Evolutionary conservation across 2,329 filamentous ascomycete species (phyloP), one percentile per base, ranked within the genome.

Genomic region (Colletotrichum sp.): DNA sequence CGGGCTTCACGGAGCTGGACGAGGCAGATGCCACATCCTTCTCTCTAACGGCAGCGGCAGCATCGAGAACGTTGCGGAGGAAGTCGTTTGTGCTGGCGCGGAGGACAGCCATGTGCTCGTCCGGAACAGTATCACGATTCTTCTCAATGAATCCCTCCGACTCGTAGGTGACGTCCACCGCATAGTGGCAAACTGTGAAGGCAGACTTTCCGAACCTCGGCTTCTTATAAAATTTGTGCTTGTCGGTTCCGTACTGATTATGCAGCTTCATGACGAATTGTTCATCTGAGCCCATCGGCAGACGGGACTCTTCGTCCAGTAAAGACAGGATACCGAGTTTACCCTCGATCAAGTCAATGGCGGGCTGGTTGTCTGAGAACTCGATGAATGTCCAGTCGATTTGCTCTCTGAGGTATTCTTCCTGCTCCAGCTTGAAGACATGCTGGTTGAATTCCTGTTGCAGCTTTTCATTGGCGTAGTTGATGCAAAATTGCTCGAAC

Each of bases 351-450:
- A 99, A 87, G 84, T 99, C 97, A 81, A 99, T 99, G 87, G 97
- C 99, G 21, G 97, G 97, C 86, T 99, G 97, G 81, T 99, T 99
- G 86, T 99, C 97, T 7, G 96, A 98, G 85, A 99, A 99, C 83
- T 99, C 97, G 83, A 99, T 99, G 83, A 99, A 99, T 12, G 95
- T 98, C 97, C 97, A 99, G 86, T 98, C 96, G 78, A 99, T 99
- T 86, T 98, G 90, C 86, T 99, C 97, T 71, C 94, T 92, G 55
- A 98, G 91, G 83, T 99, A 99, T 85, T 99, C 97, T 83, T 99
- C 97, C 84, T 99, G 97, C 84, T 99, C 97, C 26, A 99, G 91
- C 85, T 98, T 98, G 91, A 99, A 99, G 43, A 99, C 97, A 82
- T 99, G 97, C 83, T 97, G 95, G 86, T 99, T 99, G 89, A 99